These are phyloP conservation scores for Nemania serpens DNA, from an alignment of 2,329 filamentous ascomycete species.

Conservation along the genomic window DNA sequence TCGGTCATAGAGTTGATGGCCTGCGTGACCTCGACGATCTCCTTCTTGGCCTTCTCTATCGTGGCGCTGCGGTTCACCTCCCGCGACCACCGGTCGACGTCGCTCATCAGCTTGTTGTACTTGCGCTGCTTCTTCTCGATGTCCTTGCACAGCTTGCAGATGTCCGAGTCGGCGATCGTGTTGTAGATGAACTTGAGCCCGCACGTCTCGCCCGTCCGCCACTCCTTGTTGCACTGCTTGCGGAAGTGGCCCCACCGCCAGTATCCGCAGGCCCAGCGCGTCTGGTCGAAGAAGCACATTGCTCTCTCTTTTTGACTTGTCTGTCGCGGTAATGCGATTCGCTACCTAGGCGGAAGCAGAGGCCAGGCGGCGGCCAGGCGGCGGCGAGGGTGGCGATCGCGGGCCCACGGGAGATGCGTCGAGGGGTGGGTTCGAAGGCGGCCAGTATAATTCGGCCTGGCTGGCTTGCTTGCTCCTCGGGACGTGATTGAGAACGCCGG, in stretches of 20 bases:
- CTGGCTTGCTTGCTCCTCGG: slow-evolving; percentile 6
- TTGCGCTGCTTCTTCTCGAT: slow-evolving; percentile 83
- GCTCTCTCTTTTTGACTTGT: slow-evolving; percentile 19
- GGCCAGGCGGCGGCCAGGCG: slow-evolving; percentile 13
- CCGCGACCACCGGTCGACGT: slow-evolving; percentile 75
- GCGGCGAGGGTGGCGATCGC: slow-evolving; percentile 7
- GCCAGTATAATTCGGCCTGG: background rate
- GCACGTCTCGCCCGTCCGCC: slow-evolving; percentile 94
- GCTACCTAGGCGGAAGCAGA: background rate
- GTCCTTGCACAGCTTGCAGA: slow-evolving; percentile 87
- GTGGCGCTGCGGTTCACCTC: slow-evolving; percentile 74
- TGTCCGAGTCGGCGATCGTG: slow-evolving; percentile 65
- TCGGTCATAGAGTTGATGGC: slow-evolving; percentile 59
- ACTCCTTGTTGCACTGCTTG: slow-evolving; percentile 91
- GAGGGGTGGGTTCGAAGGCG: slow-evolving; percentile 2
- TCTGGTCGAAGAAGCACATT: slow-evolving; percentile 98
- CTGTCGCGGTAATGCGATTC: too few species aligned
- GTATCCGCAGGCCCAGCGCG: slow-evolving; percentile 82
- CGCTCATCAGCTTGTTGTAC: slow-evolving; percentile 72
- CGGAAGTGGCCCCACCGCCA: slow-evolving; percentile 96
- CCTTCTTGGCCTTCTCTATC: slow-evolving; percentile 71
- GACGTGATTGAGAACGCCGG: slow-evolving; percentile 8
- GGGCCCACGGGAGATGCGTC: slow-evolving; percentile 8
- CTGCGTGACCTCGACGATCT: slow-evolving; percentile 67
- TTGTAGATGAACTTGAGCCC: slow-evolving; percentile 87